Conservation (phyloP, 2,329 filamentous ascomycete genomes). For the Dactylonectria estremocensis region DNA sequence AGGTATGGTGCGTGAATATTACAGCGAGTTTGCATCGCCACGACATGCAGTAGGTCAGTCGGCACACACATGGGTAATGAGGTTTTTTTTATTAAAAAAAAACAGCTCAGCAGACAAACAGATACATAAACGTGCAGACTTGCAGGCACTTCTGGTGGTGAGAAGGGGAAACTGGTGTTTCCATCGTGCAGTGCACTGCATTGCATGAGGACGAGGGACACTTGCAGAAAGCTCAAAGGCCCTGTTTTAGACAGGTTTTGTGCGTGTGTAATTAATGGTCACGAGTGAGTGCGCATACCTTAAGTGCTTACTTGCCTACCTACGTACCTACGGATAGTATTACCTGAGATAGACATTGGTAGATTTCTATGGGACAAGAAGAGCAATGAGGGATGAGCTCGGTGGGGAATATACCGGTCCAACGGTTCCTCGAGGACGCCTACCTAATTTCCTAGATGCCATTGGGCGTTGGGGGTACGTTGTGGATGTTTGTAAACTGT, state of each 20-base stretch:
- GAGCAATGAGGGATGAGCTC: slow-evolving; percentile 11
- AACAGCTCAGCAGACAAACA: slow-evolving; percentile 16
- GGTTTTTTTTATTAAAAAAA: slow-evolving; percentile 3
- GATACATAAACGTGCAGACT: background rate
- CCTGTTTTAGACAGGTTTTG: background rate
- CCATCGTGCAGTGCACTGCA: slow-evolving; percentile 1
- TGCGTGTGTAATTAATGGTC: background rate
- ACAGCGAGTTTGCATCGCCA: slow-evolving; percentile 7
- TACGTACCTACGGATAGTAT: too few species aligned
- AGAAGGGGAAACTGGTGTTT: background rate
- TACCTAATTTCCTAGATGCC: slow-evolving; percentile 15
- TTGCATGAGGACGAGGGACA: slow-evolving; percentile 9
- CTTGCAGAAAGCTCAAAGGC: background rate
- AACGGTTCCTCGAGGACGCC: slow-evolving; percentile 28
- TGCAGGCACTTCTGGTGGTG: slow-evolving; percentile 15
- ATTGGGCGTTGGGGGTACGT: slow-evolving; percentile 10
- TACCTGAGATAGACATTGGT: too few species aligned
- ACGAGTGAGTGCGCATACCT: background rate
- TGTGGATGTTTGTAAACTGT: background rate
- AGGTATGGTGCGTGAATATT: slow-evolving; percentile 11
- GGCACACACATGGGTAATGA: slow-evolving; percentile 4
- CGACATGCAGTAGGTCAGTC: slow-evolving; percentile 1
- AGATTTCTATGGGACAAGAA: slow-evolving; percentile 6
- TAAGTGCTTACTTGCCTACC: background rate
- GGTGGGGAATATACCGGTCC: slow-evolving; percentile 30